Evolutionary conservation across 2,329 filamentous ascomycete species (phyloP).

Genomic region (Fusarium chlamydosporum): DNA sequence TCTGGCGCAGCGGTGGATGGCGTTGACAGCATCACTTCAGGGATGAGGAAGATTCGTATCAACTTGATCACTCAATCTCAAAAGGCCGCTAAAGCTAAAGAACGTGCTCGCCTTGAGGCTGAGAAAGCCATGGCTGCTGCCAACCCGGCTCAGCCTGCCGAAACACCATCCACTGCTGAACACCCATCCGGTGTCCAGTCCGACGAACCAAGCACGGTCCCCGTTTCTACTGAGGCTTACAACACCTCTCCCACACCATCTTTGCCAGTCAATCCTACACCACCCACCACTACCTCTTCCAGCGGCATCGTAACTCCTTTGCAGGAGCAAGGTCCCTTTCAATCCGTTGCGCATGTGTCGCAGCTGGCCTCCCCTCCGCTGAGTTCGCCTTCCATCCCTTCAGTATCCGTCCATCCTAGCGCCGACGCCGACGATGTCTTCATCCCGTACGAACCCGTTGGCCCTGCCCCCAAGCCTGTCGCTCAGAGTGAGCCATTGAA

Average conservation of each 20-base stretch:
- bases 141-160: conserved; percentile 1
- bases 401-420: conserved; percentile 48
- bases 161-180: conserved; percentile 1
- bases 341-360: conserved; percentile 41
- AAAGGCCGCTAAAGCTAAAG: conserved; percentile 67
- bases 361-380: conserved; percentile 45
- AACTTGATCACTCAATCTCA: conserved; percentile 72
- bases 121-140: conserved; percentile 36
- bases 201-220: not conserved
- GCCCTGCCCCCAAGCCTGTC: conserved; percentile 59
- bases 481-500: conserved; percentile 59
- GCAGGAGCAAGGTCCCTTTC: conserved; percentile 45
- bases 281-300: conserved; percentile 47
- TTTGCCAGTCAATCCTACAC: conserved; percentile 29
- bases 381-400: conserved; percentile 53
- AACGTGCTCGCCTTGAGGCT: conserved; percentile 52
- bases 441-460: conserved; percentile 69
- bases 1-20: conserved; percentile 54
- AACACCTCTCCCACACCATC: conserved; percentile 39
- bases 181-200: conserved; percentile 9
- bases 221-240: not conserved
- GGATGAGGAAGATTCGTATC: conserved; percentile 75
- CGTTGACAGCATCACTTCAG: conserved; percentile 68
- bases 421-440: conserved; percentile 59
- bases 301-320: conserved; percentile 48